A percentile compares a stretch with the other conserved stretches of the same genome.
These are phyloP conservation scores for Abortiporus biennis DNA, from an alignment of 1,284 basidiomycete genomes.

Conservation along the genomic window DNA sequence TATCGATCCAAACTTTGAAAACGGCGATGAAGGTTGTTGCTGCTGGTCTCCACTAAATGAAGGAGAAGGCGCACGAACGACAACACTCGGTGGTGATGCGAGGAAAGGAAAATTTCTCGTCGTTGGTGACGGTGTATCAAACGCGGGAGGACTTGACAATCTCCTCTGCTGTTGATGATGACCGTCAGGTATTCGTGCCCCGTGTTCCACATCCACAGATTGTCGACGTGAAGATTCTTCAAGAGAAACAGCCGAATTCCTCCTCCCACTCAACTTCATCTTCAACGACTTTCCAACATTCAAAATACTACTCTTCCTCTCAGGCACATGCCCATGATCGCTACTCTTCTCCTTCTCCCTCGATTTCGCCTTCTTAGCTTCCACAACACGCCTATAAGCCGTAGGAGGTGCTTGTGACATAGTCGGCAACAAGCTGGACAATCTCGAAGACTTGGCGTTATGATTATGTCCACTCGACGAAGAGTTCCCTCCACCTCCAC, in stretches of 20 bases:
- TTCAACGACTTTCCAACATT: slow-evolving; percentile 16
- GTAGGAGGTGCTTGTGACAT: slow-evolving; percentile 15
- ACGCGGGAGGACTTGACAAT: too few relatives aligned
- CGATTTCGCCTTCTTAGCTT: slow-evolving; percentile 9
- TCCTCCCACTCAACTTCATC: slow-evolving; percentile 11
- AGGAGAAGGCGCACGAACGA: background rate
- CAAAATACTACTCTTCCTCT: too few relatives aligned
- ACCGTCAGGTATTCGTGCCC: too few relatives aligned
- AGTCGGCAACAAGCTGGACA: slow-evolving; percentile 21
- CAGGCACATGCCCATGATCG: too few relatives aligned
- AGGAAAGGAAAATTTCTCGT: too few relatives aligned
- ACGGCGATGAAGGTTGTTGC: background rate
- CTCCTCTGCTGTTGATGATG: too few relatives aligned
- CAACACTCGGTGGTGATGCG: too few relatives aligned
- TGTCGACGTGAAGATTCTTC: too few relatives aligned
- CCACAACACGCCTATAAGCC: slow-evolving; percentile 12
- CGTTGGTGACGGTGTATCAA: too few relatives aligned
- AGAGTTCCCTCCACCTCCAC: too few relatives aligned
- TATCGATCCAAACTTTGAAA: slow-evolving; percentile 1
- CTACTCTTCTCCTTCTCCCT: slow-evolving; percentile 14
- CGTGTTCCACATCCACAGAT: too few relatives aligned
- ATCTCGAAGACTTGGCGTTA: slow-evolving; percentile 11
- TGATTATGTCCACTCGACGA: slow-evolving; percentile 10
- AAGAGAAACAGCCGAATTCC: too few relatives aligned
- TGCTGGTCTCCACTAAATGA: slow-evolving; percentile 1